These are phyloP conservation scores for Hygrophorus russula DNA, from an alignment of 768 basidiomycete genomes.

Conservation along the genomic window DNA sequence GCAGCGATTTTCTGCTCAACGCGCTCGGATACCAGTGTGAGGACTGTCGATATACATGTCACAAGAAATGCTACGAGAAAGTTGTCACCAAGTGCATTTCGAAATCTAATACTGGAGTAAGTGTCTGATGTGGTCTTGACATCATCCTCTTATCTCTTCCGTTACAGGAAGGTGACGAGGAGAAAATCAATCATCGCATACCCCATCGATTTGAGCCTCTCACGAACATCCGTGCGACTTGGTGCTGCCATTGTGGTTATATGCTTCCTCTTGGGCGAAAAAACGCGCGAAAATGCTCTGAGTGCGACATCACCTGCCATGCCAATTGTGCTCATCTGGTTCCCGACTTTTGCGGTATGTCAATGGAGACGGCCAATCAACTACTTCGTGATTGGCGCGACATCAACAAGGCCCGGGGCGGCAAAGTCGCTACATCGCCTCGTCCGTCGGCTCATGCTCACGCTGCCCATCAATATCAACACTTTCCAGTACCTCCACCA, in stretches of 20 bases:
- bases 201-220: conserved; percentile 96
- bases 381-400: conserved; percentile 84
- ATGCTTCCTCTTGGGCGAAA: conserved; percentile 96
- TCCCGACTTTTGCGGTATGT: conserved; percentile 99
- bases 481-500: conserved; percentile 12
- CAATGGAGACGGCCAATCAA: conserved; percentile 97
- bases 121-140: conserved; percentile 16
- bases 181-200: conserved; percentile 98
- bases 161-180: conserved; percentile 83
- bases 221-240: conserved; percentile 95
- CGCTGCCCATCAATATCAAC: conserved; percentile 21
- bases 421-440: conserved; percentile 22
- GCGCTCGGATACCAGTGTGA: conserved; percentile 98
- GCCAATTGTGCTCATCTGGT: conserved; percentile 96
- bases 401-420: conserved; percentile 66
- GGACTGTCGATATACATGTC: conserved; percentile 97
- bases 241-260: conserved; percentile 99
- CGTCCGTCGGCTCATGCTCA: conserved; percentile 25
- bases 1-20: conserved; percentile 94
- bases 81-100: conserved; percentile 99
- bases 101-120: conserved; percentile 87
- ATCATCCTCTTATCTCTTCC: conserved; percentile 1
- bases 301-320: conserved; percentile 95
- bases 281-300: conserved; percentile 90
- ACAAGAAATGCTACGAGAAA: conserved; percentile 98